Evolutionary conservation across 805 yeast genomes (phyloP).

Genomic region (Millerozyma miso): DNA sequence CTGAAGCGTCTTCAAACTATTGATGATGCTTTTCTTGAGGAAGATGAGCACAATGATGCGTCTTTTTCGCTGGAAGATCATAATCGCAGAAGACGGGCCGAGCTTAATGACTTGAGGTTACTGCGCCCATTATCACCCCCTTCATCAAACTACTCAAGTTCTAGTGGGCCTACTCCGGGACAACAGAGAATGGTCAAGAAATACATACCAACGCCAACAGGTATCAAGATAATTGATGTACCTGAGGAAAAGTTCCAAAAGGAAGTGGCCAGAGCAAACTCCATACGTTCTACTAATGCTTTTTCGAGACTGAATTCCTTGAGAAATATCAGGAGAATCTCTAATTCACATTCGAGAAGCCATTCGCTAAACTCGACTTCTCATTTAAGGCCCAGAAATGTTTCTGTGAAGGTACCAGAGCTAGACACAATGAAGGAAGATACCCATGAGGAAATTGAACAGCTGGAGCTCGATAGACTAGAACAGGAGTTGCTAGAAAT

Average conservation of each 20-base stretch:
- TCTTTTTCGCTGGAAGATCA: slow-evolving; percentile 22
- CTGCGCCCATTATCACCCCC: slow-evolving; percentile 14
- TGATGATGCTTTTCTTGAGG: slow-evolving; percentile 14
- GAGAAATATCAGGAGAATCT: slow-evolving; percentile 10
- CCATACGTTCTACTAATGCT: slow-evolving; percentile 29
- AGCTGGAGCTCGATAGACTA: slow-evolving; percentile 22
- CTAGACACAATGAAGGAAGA: slow-evolving; percentile 16
- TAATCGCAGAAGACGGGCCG: slow-evolving; percentile 31
- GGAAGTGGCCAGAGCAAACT: slow-evolving; percentile 37
- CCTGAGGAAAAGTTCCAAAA: slow-evolving; percentile 43
- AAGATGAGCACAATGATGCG: slow-evolving; percentile 11
- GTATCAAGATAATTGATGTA: slow-evolving; percentile 66
- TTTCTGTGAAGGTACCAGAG: slow-evolving; percentile 7
- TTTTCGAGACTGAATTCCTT: slow-evolving; percentile 23
- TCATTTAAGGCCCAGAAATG: slow-evolving; percentile 11
- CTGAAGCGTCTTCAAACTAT: not conserved
- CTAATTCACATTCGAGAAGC: slow-evolving; percentile 12
- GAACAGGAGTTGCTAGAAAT: slow-evolving; percentile 37
- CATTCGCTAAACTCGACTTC: not conserved
- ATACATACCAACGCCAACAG: slow-evolving; percentile 71
- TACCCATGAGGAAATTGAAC: slow-evolving; percentile 21
- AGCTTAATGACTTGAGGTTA: slow-evolving; percentile 32
- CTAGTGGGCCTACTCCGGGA: not conserved
- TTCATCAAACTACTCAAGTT: slow-evolving; percentile 2
- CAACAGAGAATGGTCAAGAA: slow-evolving; percentile 50